These are phyloP conservation scores for Ceratocystis ficicola DNA, from an alignment of 2,329 filamentous ascomycete species.

Conservation along the genomic window DNA sequence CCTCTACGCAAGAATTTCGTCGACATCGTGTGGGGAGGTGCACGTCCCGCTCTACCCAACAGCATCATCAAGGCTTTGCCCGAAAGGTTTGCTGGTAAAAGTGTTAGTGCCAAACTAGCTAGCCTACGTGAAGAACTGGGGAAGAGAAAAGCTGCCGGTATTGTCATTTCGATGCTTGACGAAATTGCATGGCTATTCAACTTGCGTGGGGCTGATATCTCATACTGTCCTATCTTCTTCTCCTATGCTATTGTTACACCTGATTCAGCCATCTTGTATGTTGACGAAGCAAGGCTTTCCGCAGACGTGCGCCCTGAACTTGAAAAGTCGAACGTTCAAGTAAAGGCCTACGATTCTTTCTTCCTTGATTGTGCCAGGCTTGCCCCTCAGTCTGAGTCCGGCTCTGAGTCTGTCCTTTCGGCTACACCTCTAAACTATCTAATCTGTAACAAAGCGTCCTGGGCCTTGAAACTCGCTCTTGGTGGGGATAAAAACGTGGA, in stretches of 20 bases:
- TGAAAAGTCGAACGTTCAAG: conserved; percentile 51
- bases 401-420: conserved; percentile 28
- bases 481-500: conserved; percentile 79
- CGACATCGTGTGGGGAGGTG: conserved; percentile 74
- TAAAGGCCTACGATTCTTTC: conserved; percentile 73
- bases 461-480: conserved; percentile 77
- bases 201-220: conserved; percentile 83
- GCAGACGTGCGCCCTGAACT: conserved; percentile 59
- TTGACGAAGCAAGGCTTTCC: conserved; percentile 67
- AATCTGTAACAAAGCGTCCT: conserved; percentile 80
- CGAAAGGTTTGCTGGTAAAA: conserved; percentile 66
- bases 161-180: conserved; percentile 88
- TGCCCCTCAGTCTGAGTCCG: conserved; percentile 33
- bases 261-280: conserved; percentile 63
- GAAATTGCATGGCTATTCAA: conserved; percentile 99
- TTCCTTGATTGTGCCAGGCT: conserved; percentile 65
- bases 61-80: conserved; percentile 63
- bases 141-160: conserved; percentile 76
- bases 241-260: conserved; percentile 84
- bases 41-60: conserved; percentile 60
- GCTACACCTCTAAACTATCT: conserved; percentile 53
- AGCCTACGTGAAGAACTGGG: conserved; percentile 83
- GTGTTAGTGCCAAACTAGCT: conserved; percentile 67
- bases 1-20: conserved; percentile 72
- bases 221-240: conserved; percentile 97